Base-by-base conservation (phyloP, 2,329 filamentous ascomycete species). In the Ophiocordyceps camponoti-saundersi region DNA sequence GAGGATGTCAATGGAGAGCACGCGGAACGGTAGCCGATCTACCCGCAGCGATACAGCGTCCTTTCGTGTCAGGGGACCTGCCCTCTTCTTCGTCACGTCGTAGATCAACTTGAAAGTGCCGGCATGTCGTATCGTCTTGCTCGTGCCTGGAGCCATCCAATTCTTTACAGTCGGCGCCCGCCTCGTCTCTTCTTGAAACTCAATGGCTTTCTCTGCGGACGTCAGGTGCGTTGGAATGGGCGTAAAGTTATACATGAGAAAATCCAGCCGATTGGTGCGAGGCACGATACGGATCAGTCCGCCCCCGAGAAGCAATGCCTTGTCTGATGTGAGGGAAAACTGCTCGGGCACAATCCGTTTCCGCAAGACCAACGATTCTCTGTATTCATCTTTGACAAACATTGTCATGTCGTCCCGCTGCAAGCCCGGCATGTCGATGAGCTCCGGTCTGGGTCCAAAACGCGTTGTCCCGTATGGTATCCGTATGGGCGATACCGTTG, bases 401-500 rank as follows among this genome's bases (percentile, higher is more conserved):
- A 76, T 64, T 44, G 86, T 81, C 7, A 96, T 68, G 16, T 79
- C 75, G 23, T 79, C 81, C 43, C 92, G 80, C 10, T 80, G 75
- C 32, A 98, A 68, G 1, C 92, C 92, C 0, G 92, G 92, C 15
- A 98, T 72, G 59, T 98, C 92, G 55, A 98, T 86, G 32, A 98
- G 71, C 61, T 98, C 93, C 48, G 92, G 92, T 56, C 79, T 83
- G 22, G 85, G 83, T 49, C 98, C 92, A 47, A 92, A 92, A 56
- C 79, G 83, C 22, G 85, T 83, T 49, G 78, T 79, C 43, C 89
- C 89, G 58, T 92, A 98, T 1, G 88, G 87, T 18, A 96, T 79
- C 26, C 92, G 82, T 54, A 98, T 96, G 0, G 92, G 92, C 0
- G 88, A 94, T 2, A 89, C 92, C 1, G 92, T 98, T 0, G 92